phyloP scores from a whole-genome alignment of 2,329 filamentous ascomycete species.

The Apiospora marii region DNA sequence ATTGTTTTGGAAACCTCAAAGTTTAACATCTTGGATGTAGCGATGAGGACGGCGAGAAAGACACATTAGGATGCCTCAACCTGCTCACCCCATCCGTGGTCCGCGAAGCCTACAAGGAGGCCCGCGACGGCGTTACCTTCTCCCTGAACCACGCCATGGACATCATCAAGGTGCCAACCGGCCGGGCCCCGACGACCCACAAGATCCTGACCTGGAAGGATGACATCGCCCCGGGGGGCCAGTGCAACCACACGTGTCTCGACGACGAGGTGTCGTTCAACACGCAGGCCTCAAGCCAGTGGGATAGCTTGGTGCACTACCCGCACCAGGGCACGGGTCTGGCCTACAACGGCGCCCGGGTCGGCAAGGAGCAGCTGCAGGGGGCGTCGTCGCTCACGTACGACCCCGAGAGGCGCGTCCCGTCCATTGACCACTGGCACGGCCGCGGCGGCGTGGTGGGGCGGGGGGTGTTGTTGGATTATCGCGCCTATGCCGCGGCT shows the following conservation, averaged over 20 bases:
- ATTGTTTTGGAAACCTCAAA: neutral
- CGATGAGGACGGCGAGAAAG: constrained; percentile 27
- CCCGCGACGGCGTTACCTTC: constrained; percentile 25
- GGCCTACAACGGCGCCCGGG: constrained; percentile 24
- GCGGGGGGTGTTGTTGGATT: constrained; percentile 62
- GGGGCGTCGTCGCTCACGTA: neutral
- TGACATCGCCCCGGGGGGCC: constrained; percentile 20
- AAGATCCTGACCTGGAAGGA: constrained; percentile 26
- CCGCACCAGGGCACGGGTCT: constrained; percentile 23
- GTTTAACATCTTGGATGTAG: neutral
- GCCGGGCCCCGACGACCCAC: constrained; percentile 23
- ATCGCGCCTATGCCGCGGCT: constrained; percentile 52
- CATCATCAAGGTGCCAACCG: constrained; percentile 23
- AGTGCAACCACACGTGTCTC: neutral
- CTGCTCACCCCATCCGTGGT: constrained; percentile 25
- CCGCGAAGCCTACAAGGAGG: constrained; percentile 27
- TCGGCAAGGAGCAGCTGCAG: constrained; percentile 24
- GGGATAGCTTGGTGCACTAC: constrained; percentile 28
- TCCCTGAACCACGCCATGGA: constrained; percentile 28
- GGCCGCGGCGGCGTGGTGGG: constrained; percentile 54
- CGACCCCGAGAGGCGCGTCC: constrained; percentile 24
- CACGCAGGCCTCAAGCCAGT: constrained; percentile 29
- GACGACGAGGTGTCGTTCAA: constrained; percentile 31
- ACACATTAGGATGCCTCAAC: constrained; percentile 28
- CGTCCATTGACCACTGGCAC: constrained; percentile 28